Percentiles rank a stretch among this genome's conserved stretches.
Evolutionary conservation across 768 basidiomycete species (phyloP).

Genomic region (Boletus reticuloceps): DNA sequence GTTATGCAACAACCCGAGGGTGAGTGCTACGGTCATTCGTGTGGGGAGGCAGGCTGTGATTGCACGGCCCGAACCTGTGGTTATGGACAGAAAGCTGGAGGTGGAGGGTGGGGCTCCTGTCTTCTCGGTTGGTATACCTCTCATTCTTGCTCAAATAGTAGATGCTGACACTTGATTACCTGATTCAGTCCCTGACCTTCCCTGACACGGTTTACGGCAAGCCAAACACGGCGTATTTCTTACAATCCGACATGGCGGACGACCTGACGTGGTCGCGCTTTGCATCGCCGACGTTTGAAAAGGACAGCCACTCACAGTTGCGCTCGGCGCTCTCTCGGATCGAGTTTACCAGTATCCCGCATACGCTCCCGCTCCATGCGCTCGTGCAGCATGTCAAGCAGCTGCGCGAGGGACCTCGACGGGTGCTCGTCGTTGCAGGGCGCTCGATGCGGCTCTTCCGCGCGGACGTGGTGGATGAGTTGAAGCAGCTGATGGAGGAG

Average conservation of each 20-base stretch:
- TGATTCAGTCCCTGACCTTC: constrained; percentile 44
- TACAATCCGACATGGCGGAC: constrained; percentile 83
- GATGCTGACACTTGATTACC: not conserved
- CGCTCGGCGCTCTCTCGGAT: constrained; percentile 58
- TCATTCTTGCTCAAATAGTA: not conserved
- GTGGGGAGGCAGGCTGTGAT: constrained; percentile 55
- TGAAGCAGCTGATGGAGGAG: constrained; percentile 46
- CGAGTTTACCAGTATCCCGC: constrained; percentile 50
- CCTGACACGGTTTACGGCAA: constrained; percentile 74
- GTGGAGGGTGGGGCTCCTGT: constrained; percentile 30
- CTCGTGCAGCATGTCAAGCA: constrained; percentile 43
- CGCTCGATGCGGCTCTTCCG: constrained; percentile 70
- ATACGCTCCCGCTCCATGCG: constrained; percentile 54
- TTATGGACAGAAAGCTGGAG: constrained; percentile 51
- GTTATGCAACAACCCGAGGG: constrained; percentile 56
- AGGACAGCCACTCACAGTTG: constrained; percentile 3
- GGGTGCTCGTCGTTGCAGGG: constrained; percentile 66
- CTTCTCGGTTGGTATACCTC: constrained; percentile 8
- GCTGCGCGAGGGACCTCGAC: constrained; percentile 29
- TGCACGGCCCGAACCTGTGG: constrained; percentile 46
- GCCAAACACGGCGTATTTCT: constrained; percentile 56
- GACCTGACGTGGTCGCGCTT: constrained; percentile 72
- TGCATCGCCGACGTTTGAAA: constrained; percentile 28
- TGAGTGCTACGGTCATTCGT: constrained; percentile 73
- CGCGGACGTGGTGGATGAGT: constrained; percentile 57